Conservation (phyloP, 352 stramenopile genomes). For the Pseudoperonospora humuli region DNA sequence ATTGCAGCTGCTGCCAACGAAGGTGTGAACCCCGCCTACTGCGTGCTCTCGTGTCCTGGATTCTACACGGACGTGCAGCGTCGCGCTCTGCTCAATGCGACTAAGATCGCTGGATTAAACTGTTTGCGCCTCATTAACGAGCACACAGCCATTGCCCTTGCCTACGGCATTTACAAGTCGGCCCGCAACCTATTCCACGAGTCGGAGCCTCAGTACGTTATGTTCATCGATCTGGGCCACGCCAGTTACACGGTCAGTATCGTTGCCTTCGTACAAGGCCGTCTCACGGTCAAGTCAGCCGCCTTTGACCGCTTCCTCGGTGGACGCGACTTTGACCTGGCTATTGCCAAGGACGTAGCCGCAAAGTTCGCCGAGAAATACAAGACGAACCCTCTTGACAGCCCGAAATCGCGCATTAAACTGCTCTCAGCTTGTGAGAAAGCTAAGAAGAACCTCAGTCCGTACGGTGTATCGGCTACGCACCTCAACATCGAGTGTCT, state of each 20-base stretch:
- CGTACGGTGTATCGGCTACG: slow-evolving; percentile 93
- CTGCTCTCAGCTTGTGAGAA: slow-evolving; percentile 96
- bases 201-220: slow-evolving; percentile 91
- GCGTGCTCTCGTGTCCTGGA: slow-evolving; percentile 92
- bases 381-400: slow-evolving; percentile 87
- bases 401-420: slow-evolving; percentile 95
- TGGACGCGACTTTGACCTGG: slow-evolving; percentile 94
- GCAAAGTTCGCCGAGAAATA: slow-evolving; percentile 96
- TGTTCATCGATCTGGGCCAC: slow-evolving; percentile 99
- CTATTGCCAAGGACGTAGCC: slow-evolving; percentile 91
- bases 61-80: slow-evolving; percentile 98
- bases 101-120: slow-evolving; percentile 92
- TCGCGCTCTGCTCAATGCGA: slow-evolving; percentile 89
- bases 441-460: slow-evolving; percentile 98
- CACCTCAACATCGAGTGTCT: slow-evolving; percentile 97
- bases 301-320: slow-evolving; percentile 93
- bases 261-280: slow-evolving; percentile 91
- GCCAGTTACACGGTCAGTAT: slow-evolving; percentile 89
- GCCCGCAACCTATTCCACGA: slow-evolving; percentile 92
- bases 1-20: slow-evolving; percentile 92
- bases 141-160: slow-evolving; percentile 92
- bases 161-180: slow-evolving; percentile 95
- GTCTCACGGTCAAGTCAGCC: slow-evolving; percentile 91
- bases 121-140: slow-evolving; percentile 97
- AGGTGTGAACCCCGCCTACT: slow-evolving; percentile 81